phyloP scores from a whole-genome alignment of 306 rosid species.

The Cicer bijugum region DNA sequence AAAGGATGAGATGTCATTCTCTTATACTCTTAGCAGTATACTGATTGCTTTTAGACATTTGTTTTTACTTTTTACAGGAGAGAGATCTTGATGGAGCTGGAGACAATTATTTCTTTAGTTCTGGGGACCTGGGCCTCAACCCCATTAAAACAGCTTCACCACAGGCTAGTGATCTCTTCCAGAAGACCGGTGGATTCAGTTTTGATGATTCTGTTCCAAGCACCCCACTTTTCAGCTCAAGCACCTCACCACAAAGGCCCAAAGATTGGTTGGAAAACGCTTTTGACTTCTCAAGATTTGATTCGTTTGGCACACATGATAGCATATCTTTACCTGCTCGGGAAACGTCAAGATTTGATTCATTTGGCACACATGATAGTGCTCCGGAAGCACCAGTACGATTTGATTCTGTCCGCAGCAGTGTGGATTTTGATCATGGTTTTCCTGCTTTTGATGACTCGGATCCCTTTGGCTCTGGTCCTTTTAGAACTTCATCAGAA shows the following conservation, averaged over 20 bases:
- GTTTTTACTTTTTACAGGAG: conserved; percentile 52
- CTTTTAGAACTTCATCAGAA: conserved; percentile 69
- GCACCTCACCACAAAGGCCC: conserved; percentile 66
- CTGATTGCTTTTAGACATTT: conserved; percentile 38
- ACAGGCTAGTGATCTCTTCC: conserved; percentile 55
- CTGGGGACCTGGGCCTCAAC: conserved; percentile 81
- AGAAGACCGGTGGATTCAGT: conserved; percentile 65
- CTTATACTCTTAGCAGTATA: conserved; percentile 13
- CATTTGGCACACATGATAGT: conserved; percentile 70
- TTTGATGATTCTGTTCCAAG: conserved; percentile 97
- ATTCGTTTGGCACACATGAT: conserved; percentile 75
- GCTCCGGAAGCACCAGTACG: conserved; percentile 56
- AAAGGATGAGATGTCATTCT: conserved; percentile 25
- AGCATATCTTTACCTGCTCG: conserved; percentile 59
- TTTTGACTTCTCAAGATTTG: conserved; percentile 85
- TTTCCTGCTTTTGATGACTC: conserved; percentile 89
- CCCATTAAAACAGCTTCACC: conserved; percentile 79
- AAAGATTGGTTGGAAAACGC: conserved; percentile 68
- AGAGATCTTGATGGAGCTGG: conserved; percentile 60
- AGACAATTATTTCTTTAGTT: conserved; percentile 69
- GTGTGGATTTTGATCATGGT: conserved; percentile 70
- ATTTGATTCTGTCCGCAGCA: conserved; percentile 78
- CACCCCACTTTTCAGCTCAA: conserved; percentile 81
- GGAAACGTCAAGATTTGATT: conserved; percentile 81
- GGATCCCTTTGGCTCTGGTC: conserved; percentile 85